Evolutionary conservation across 208 protist genomes (phyloP).

Genomic region (Angomonas deanei): DNA sequence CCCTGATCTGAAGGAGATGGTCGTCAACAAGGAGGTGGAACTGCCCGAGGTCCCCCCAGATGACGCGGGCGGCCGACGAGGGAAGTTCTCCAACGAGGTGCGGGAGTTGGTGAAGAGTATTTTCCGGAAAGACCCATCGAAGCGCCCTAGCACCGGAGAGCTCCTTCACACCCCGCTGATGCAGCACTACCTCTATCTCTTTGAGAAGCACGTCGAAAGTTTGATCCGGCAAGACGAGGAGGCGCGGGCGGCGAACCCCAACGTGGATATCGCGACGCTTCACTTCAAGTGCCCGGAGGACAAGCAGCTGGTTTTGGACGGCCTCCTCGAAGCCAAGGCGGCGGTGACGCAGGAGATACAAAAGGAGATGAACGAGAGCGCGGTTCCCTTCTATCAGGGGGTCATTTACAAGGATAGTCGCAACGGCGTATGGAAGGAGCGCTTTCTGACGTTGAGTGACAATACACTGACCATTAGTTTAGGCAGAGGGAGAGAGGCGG

Average conservation of each 20-base stretch:
- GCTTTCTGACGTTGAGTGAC: slow-evolving; percentile 50
- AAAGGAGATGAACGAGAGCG: slow-evolving; percentile 31
- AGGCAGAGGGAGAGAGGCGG: slow-evolving; percentile 50
- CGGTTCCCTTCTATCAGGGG: slow-evolving; percentile 47
- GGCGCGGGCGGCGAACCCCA: slow-evolving; percentile 22
- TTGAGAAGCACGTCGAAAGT: slow-evolving; percentile 58
- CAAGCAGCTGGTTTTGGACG: slow-evolving; percentile 34
- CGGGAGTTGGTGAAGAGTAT: slow-evolving; percentile 59
- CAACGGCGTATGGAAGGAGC: slow-evolving; percentile 82
- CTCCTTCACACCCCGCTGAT: slow-evolving; percentile 71
- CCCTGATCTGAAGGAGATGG: slow-evolving; percentile 46
- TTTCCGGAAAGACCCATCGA: slow-evolving; percentile 54
- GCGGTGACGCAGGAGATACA: slow-evolving; percentile 37
- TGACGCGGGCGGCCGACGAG: slow-evolving; percentile 6
- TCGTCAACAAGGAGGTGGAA: slow-evolving; percentile 44
- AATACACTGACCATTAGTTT: slow-evolving; percentile 75
- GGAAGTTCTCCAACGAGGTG: slow-evolving; percentile 62
- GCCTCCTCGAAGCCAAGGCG: slow-evolving; percentile 58
- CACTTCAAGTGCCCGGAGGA: slow-evolving; percentile 39
- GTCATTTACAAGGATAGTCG: slow-evolving; percentile 73
- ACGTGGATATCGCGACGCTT: slow-evolving; percentile 24
- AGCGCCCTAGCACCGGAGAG: slow-evolving; percentile 65
- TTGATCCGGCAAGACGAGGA: slow-evolving; percentile 38
- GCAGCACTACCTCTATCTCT: slow-evolving; percentile 74
- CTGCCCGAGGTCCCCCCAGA: slow-evolving; percentile 33